Evolutionary conservation across 306 rosid genomes (phyloP).

Genomic region (Dalbergia cultrata): DNA sequence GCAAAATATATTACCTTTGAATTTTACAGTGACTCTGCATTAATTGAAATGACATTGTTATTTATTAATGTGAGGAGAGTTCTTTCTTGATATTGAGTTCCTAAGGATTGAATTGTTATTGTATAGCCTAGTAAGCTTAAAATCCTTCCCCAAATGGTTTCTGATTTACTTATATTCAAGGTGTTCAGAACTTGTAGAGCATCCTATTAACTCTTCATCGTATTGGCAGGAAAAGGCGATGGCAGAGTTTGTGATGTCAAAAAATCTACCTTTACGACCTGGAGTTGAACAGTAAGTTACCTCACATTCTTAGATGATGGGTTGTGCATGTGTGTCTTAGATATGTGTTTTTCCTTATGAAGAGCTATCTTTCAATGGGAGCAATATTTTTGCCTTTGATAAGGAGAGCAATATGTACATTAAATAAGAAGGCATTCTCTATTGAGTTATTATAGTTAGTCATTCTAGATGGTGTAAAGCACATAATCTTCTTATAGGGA

Average conservation of each 20-base stretch:
- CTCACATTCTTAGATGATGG: constrained; percentile 41
- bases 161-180: constrained; percentile 37
- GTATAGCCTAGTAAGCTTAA: constrained; percentile 34
- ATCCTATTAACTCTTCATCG: constrained; percentile 41
- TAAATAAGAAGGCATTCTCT: background rate
- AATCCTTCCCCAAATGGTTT: constrained; percentile 29
- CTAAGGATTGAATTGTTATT: constrained; percentile 43
- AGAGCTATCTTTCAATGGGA: constrained; percentile 27
- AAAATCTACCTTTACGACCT: constrained; percentile 77
- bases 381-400: constrained; percentile 8
- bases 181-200: constrained; percentile 25
- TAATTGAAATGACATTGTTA: constrained; percentile 14
- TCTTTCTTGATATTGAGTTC: constrained; percentile 32
- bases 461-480: constrained; percentile 15
- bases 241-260: constrained; percentile 79
- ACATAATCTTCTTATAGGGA: background rate
- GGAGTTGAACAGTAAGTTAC: constrained; percentile 89
- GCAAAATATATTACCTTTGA: constrained; percentile 3
- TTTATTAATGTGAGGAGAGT: background rate
- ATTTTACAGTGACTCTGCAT: constrained; percentile 12
- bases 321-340: constrained; percentile 22
- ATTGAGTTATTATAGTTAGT: background rate
- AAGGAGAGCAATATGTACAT: constrained; percentile 19
- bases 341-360: constrained; percentile 18
- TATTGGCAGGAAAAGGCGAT: constrained; percentile 75